These are phyloP conservation scores for Hirschioporus abietinus DNA, from an alignment of 768 basidiomycete species.

Conservation along the genomic window DNA sequence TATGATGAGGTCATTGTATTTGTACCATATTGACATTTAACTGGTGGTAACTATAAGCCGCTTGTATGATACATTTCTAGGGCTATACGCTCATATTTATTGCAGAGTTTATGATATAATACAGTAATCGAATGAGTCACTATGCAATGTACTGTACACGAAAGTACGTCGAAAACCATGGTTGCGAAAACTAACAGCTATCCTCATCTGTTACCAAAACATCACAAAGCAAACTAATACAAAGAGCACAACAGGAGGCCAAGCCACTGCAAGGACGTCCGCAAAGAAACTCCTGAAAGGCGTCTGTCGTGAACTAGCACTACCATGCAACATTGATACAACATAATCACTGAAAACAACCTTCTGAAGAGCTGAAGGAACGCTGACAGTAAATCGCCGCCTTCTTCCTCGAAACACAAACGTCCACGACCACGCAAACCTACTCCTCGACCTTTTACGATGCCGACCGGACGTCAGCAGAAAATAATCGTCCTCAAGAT, in stretches of 20 bases:
- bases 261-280: slow-evolving; percentile 31
- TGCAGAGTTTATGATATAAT: no score
- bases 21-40: not conserved
- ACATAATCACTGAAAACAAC: not conserved
- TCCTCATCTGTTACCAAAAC: not conserved
- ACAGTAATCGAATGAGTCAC: no score
- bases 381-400: slow-evolving; percentile 44
- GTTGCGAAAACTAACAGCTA: no score
- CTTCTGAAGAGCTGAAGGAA: slow-evolving; percentile 24
- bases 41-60: not conserved
- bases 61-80: not conserved
- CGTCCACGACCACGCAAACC: slow-evolving; percentile 33
- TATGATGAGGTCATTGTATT: not conserved
- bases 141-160: no score
- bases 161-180: no score
- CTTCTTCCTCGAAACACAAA: slow-evolving; percentile 52
- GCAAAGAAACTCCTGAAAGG: slow-evolving; percentile 11
- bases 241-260: slow-evolving; percentile 30
- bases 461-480: not conserved
- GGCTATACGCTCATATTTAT: no score
- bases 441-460: not conserved
- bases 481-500: not conserved
- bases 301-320: not conserved
- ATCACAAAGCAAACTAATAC: slow-evolving; percentile 15
- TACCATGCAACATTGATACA: not conserved